Evolutionary conservation across 192 early-diverging fungal species (phyloP).

Genomic region (Rhizoclosmatium sp.): DNA sequence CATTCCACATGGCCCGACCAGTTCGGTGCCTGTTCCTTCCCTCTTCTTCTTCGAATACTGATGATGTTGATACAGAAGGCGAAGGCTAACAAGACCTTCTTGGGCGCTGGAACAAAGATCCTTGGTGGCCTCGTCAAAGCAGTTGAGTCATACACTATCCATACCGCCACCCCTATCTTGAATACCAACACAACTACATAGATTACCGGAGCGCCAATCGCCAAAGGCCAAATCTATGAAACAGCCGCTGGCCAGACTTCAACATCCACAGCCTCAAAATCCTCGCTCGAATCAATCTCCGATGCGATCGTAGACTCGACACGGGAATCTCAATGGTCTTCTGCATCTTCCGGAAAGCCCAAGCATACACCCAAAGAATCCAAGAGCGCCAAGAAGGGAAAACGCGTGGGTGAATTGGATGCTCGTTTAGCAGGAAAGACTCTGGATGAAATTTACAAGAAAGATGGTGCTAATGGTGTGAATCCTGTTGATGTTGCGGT

Average conservation of each 20-base stretch:
- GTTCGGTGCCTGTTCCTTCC: background rate
- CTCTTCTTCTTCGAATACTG: background rate
- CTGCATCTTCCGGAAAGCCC: conserved; percentile 4
- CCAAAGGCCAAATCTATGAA: background rate
- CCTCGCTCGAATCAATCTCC: conserved; percentile 20
- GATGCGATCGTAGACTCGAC: conserved; percentile 18
- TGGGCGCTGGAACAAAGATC: conserved; percentile 23
- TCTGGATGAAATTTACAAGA: conserved; percentile 5
- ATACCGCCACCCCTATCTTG: background rate
- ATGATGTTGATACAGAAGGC: background rate
- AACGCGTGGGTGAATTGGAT: conserved; percentile 5
- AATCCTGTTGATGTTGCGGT: conserved; percentile 33
- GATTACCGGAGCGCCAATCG: conserved; percentile 4
- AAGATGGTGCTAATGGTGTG: background rate
- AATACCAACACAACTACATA: background rate
- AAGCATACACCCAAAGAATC: background rate
- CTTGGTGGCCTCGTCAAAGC: conserved; percentile 21
- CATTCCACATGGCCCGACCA: background rate
- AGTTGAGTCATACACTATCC: background rate
- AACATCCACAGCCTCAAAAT: background rate
- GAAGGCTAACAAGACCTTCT: background rate
- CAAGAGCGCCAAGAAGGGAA: background rate
- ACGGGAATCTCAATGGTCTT: conserved; percentile 22
- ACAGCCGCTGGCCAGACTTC: background rate
- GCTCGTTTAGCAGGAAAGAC: conserved; percentile 17